Percentiles rank a stretch among this genome's conserved stretches.
Conservation (phyloP, 2,329 filamentous ascomycete genomes). For the Tolypocladium pustulatum region DNA sequence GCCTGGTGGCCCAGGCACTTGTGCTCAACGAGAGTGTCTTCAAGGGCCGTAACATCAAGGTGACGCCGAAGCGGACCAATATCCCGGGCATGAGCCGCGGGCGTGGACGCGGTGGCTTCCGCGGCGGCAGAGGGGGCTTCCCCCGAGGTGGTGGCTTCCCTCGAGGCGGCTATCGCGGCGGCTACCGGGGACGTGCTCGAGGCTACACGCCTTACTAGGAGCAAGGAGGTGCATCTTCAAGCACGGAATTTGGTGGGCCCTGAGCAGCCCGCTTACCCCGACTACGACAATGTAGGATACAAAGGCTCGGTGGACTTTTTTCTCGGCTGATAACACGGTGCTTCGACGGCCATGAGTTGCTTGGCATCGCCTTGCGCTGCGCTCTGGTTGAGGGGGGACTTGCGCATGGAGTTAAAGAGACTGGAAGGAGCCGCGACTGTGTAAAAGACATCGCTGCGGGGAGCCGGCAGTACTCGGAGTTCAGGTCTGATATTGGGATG, state of each 20-base stretch:
- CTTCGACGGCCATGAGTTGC: not conserved
- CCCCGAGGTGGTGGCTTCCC: conserved; percentile 44
- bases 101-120: conserved; percentile 47
- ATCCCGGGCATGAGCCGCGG: conserved; percentile 88
- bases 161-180: conserved; percentile 54
- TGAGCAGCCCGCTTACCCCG: conserved; percentile 5
- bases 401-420: not conserved
- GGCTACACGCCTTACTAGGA: conserved; percentile 56
- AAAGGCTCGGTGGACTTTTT: not conserved
- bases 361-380: not conserved
- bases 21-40: conserved; percentile 96
- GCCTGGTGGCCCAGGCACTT: conserved; percentile 82
- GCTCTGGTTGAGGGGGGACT: not conserved
- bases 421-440: not conserved
- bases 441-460: conserved; percentile 1
- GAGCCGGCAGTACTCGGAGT: not conserved
- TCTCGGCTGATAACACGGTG: not conserved
- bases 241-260: conserved; percentile 8
- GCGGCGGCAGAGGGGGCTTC: conserved; percentile 31
- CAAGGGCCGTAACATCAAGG: conserved; percentile 91
- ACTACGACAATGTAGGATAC: not conserved
- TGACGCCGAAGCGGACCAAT: conserved; percentile 89
- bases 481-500: conserved; percentile 3
- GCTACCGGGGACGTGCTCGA: conserved; percentile 55
- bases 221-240: conserved; percentile 18